These are phyloP conservation scores for Arthrocladium fulminans DNA, from an alignment of 2,329 filamentous ascomycete species.

Conservation along the genomic window DNA sequence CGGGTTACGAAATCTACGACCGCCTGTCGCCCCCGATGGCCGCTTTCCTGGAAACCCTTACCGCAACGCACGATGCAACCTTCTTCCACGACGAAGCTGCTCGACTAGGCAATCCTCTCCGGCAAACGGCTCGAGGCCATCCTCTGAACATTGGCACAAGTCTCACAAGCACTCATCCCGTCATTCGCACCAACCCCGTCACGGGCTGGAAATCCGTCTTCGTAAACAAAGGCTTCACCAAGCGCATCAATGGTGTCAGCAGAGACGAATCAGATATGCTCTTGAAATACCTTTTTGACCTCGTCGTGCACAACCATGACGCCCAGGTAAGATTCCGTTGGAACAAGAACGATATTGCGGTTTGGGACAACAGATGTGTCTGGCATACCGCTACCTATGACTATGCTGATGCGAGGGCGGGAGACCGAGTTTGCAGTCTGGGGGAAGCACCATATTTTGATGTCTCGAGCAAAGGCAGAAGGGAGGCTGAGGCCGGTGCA, in stretches of 20 bases:
- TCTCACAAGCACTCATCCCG: slow-evolving; percentile 45
- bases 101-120: slow-evolving; percentile 22
- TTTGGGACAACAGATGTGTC: slow-evolving; percentile 30
- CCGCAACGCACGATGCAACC: slow-evolving; percentile 46
- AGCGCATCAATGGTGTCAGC: slow-evolving; percentile 37
- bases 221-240: slow-evolving; percentile 34
- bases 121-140: slow-evolving; percentile 41
- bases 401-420: slow-evolving; percentile 26
- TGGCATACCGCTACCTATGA: slow-evolving; percentile 29
- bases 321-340: slow-evolving; percentile 43
- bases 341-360: slow-evolving; percentile 41
- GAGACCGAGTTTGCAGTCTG: slow-evolving; percentile 27
- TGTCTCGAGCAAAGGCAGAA: slow-evolving; percentile 23
- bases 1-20: slow-evolving; percentile 59
- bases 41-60: slow-evolving; percentile 51
- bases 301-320: slow-evolving; percentile 43
- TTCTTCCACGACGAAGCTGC: slow-evolving; percentile 43
- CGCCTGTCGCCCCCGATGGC: slow-evolving; percentile 46
- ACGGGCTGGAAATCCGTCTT: slow-evolving; percentile 55
- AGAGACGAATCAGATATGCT: slow-evolving; percentile 35
- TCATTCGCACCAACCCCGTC: slow-evolving; percentile 54
- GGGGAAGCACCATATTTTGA: slow-evolving; percentile 30
- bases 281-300: slow-evolving; percentile 34
- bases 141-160: slow-evolving; percentile 47
- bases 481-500: slow-evolving; percentile 11